Conservation (phyloP, 2,329 filamentous ascomycete species). For the Aspergillus sp. region DNA sequence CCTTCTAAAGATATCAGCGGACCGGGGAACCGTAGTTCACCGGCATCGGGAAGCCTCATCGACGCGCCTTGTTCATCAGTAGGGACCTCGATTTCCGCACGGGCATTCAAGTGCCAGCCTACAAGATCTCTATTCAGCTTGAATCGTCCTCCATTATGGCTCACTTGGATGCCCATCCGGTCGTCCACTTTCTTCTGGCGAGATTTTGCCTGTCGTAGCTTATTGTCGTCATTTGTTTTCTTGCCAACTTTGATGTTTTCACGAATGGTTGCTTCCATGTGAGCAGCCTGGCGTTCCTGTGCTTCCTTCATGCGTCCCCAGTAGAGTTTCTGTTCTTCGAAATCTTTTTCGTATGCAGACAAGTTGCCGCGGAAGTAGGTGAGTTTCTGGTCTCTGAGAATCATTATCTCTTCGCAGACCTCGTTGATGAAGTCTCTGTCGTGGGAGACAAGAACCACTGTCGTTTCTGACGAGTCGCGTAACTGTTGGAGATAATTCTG, state of each 20-base stretch:
- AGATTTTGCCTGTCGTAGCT: slow-evolving; percentile 76
- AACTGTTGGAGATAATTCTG: slow-evolving; percentile 61
- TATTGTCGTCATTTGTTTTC: slow-evolving; percentile 74
- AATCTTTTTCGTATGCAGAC: slow-evolving; percentile 61
- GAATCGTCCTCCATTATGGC: slow-evolving; percentile 64
- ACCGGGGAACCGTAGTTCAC: slow-evolving; percentile 67
- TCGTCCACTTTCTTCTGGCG: slow-evolving; percentile 80
- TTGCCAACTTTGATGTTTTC: slow-evolving; percentile 69
- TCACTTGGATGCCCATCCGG: slow-evolving; percentile 69
- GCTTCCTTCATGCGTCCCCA: slow-evolving; percentile 72
- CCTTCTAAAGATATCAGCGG: slow-evolving; percentile 66
- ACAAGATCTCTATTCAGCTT: slow-evolving; percentile 69
- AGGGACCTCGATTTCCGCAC: slow-evolving; percentile 67
- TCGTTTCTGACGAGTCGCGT: slow-evolving; percentile 49
- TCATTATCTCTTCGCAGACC: slow-evolving; percentile 67
- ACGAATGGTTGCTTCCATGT: slow-evolving; percentile 71
- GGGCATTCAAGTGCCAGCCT: slow-evolving; percentile 53
- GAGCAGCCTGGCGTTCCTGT: slow-evolving; percentile 70
- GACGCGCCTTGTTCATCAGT: slow-evolving; percentile 52
- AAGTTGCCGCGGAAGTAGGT: slow-evolving; percentile 71
- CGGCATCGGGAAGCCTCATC: slow-evolving; percentile 55
- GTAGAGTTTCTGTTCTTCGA: slow-evolving; percentile 58
- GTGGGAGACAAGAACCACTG: slow-evolving; percentile 73
- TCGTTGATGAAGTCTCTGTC: slow-evolving; percentile 74
- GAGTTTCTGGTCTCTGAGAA: slow-evolving; percentile 65